phyloP scores from a whole-genome alignment of 2,329 filamentous ascomycete genomes.

The Thermothelomyces thermophilus region DNA sequence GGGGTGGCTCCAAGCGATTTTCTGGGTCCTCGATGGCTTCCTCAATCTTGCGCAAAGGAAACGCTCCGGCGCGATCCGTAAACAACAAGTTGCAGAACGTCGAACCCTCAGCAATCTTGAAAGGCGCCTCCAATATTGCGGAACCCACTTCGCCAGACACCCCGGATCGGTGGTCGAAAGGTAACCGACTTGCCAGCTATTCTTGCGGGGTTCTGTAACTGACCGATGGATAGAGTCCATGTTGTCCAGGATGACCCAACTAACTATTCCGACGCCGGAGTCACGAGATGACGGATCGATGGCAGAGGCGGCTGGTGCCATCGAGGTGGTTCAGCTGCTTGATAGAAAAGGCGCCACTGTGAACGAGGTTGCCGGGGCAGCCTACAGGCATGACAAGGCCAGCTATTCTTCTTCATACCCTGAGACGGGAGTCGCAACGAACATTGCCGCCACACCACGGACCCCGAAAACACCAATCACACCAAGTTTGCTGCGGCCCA shows the following conservation, averaged over 20 bases:
- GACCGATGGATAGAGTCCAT: slow-evolving; percentile 35
- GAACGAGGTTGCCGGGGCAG: slow-evolving; percentile 36
- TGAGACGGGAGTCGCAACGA: not conserved
- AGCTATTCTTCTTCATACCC: not conserved
- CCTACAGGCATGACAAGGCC: slow-evolving; percentile 28
- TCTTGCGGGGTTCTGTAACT: not conserved
- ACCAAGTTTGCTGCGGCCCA: not conserved
- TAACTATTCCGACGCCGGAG: slow-evolving; percentile 25
- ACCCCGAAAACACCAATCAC: not conserved
- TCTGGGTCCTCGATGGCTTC: not conserved
- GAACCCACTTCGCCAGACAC: slow-evolving; percentile 6
- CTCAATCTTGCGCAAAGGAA: not conserved
- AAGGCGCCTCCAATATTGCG: not conserved
- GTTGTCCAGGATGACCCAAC: slow-evolving; percentile 38
- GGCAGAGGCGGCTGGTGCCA: slow-evolving; percentile 26
- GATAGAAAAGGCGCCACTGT: slow-evolving; percentile 37
- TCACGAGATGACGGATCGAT: slow-evolving; percentile 31
- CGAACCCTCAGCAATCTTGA: not conserved
- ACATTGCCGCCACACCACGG: not conserved
- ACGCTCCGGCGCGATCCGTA: not conserved
- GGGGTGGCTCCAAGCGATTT: slow-evolving; percentile 4
- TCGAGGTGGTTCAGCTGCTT: slow-evolving; percentile 34
- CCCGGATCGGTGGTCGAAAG: slow-evolving; percentile 30
- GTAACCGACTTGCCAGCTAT: slow-evolving; percentile 22
- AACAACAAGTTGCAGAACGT: not conserved